Evolutionary conservation across 2,329 filamentous ascomycete species (phyloP).

Genomic region (Claviceps citrina): DNA sequence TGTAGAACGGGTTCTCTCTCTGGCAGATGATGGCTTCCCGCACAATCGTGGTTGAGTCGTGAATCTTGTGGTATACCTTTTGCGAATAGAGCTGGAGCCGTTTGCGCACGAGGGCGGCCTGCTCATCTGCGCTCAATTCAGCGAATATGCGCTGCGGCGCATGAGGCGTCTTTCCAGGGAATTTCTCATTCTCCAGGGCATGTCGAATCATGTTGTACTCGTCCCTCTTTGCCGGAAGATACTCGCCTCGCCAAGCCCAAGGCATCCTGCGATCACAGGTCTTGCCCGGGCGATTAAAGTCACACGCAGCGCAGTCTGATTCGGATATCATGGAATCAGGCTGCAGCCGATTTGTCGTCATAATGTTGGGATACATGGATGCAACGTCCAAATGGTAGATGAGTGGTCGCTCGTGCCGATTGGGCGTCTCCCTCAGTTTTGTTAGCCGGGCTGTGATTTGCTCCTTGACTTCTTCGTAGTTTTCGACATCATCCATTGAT

Average conservation of each 20-base stretch:
- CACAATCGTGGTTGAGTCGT: constrained; percentile 82
- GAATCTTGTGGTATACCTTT: constrained; percentile 99
- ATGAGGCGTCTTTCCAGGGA: constrained; percentile 64
- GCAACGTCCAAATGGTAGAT: constrained; percentile 98
- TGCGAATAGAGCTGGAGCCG: constrained; percentile 85
- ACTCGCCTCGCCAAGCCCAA: constrained; percentile 97
- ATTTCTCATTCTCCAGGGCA: constrained; percentile 79
- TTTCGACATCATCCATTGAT: constrained; percentile 59
- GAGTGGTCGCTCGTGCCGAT: constrained; percentile 68
- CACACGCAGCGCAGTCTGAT: constrained; percentile 89
- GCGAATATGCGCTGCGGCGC: constrained; percentile 60
- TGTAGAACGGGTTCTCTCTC: constrained; percentile 94
- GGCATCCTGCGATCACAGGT: constrained; percentile 89
- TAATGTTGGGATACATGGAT: constrained; percentile 99
- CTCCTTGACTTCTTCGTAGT: constrained; percentile 70
- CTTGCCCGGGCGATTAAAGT: constrained; percentile 95
- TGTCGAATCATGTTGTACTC: constrained; percentile 99
- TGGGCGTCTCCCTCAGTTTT: constrained; percentile 65
- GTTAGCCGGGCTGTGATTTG: constrained; percentile 61
- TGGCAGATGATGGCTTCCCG: constrained; percentile 97
- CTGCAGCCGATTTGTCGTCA: constrained; percentile 96
- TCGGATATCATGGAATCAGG: constrained; percentile 99
- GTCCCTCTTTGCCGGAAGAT: constrained; percentile 84
- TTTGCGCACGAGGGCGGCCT: constrained; percentile 66
- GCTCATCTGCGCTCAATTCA: constrained; percentile 69